Evolutionary conservation across 2,329 filamentous ascomycete genomes (phyloP).

Genomic region (Pseudogymnoascus sp.): DNA sequence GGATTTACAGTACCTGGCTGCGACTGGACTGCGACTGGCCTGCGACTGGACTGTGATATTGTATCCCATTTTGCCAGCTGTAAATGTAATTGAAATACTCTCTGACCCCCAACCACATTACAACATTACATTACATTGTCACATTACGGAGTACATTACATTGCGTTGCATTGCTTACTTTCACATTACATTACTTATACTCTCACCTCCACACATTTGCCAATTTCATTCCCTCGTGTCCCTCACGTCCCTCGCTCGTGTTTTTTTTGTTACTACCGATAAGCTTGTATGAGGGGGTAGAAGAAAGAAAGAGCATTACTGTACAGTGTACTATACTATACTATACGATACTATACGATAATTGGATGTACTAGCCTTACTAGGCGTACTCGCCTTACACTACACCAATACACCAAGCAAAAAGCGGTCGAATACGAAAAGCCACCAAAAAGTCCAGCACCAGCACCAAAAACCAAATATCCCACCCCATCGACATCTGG

Average conservation of each 20-base stretch:
- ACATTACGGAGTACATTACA: no score
- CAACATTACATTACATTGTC: not conserved
- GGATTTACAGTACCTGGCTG: no score
- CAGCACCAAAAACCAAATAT: not conserved
- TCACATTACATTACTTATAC: no score
- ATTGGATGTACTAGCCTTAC: not conserved
- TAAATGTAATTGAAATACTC: not conserved
- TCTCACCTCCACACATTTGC: not conserved
- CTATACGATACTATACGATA: not conserved
- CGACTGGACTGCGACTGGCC: no score
- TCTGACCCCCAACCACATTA: not conserved
- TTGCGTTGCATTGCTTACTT: no score
- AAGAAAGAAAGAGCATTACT: not conserved
- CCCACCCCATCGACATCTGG: not conserved
- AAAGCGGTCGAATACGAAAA: slow-evolving; percentile 6
- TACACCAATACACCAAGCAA: not conserved
- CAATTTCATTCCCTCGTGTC: slow-evolving; percentile 5
- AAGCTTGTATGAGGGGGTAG: not conserved
- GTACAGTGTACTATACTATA: no score
- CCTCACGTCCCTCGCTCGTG: no score
- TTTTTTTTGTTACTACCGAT: no score
- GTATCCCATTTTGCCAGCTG: not conserved
- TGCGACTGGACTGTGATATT: not conserved
- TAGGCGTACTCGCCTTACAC: not conserved
- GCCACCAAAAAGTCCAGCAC: not conserved